Conservation (phyloP, 1,284 basidiomycete genomes). For the Hypsizygus ulmarius region DNA sequence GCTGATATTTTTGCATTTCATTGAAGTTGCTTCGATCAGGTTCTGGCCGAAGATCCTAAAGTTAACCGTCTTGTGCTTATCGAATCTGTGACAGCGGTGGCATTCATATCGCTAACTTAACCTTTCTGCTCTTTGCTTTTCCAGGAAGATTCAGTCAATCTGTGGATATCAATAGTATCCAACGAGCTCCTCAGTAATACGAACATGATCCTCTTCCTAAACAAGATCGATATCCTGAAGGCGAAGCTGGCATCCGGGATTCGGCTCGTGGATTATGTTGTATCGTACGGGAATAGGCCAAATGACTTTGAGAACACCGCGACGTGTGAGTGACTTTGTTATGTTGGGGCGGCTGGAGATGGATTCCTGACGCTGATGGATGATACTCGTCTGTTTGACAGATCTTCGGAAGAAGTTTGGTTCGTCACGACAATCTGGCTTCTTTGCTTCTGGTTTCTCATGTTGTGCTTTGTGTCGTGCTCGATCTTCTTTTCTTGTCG, state of each 20-base stretch:
- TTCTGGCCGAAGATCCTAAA: constrained; percentile 61
- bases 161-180: constrained; percentile 61
- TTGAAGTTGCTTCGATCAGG: constrained; percentile 66
- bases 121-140: neutral
- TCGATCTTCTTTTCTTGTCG: constrained; percentile 16
- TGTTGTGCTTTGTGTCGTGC: constrained; percentile 2
- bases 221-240: constrained; percentile 64
- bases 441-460: constrained; percentile 23
- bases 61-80: constrained; percentile 56
- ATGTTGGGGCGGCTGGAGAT: constrained; percentile 8
- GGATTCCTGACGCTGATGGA: constrained; percentile 2
- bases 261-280: constrained; percentile 52
- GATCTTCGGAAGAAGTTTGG: constrained; percentile 49
- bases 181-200: constrained; percentile 57
- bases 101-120: too few species aligned
- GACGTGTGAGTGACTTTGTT: constrained; percentile 34
- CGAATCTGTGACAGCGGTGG: neutral
- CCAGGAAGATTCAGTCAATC: constrained; percentile 61
- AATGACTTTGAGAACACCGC: constrained; percentile 53
- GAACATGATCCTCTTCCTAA: constrained; percentile 64
- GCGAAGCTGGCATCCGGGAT: constrained; percentile 59
- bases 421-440: constrained; percentile 22
- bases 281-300: constrained; percentile 58
- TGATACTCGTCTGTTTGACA: constrained; percentile 24
- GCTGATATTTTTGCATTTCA: neutral